Evolutionary conservation across 129 eudicot species (phyloP), one percentile per base, ranked within the genome.

Genomic region (Deinandra increscens): DNA sequence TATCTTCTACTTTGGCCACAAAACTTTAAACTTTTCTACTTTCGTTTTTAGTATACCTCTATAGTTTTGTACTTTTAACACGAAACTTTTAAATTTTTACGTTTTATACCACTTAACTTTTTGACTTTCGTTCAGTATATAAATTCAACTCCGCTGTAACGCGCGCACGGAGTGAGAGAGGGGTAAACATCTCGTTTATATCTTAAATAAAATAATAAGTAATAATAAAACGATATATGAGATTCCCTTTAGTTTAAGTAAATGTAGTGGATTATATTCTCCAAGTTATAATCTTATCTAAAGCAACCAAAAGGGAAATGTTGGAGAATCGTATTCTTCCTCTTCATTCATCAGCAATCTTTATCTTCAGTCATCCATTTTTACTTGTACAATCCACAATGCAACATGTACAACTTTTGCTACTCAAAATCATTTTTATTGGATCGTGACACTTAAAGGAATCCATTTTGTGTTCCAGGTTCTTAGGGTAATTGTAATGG

Each of bases 211-310:
- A 6, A 34, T 44, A 41, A 9, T n/a, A n/a, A n/a, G n/a, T n/a
- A 23, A 29, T 19, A 13, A 65, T 22, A 41, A 50, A 42, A 15
- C n/a, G 38, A 15, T n/a, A 23, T 48, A 9, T 51, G 33, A 71
- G 72, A 66, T 78, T 64, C 75, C 64, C 12, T 46, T 44, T 23
- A 0, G 22, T 22, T 19, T 33, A 17, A 65, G 22, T 38, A 59
- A 58, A 68, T 11, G 20, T 20, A 69, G 55, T 78, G 70, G 58
- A 65, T 72, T 73, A 72, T 78, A 72, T 78, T 78, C 82, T 38
- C 64, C 29, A 26, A 34, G 29, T 65, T 44, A 72, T 55, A 6
- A 64, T 66, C 78, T 71, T 58, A 72, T 78, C 78, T 73, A 78
- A 64, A 45, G 63, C 64, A 56, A 65, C 4, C 54, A 20, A 64